Evolutionary conservation across 106 monocot genomes (phyloP).

Genomic region (Dioscorea alata): DNA sequence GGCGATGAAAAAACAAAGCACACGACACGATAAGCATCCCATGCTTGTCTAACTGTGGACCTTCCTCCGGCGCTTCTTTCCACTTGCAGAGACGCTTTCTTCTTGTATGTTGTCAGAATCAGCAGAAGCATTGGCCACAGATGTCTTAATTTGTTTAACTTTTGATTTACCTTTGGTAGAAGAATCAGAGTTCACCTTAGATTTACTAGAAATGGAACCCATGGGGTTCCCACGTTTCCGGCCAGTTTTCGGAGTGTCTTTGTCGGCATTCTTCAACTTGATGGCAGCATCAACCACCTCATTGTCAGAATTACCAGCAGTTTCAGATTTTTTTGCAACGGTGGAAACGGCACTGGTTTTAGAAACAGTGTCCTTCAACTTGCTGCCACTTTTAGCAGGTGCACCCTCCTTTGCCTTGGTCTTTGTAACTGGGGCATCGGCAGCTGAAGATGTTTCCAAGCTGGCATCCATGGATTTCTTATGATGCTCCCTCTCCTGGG

Average conservation of each 20-base stretch:
- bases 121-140: background rate
- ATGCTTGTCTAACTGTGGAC: background rate
- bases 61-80: constrained; percentile 28
- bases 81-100: background rate
- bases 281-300: background rate
- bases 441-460: too few relatives aligned
- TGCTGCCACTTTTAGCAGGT: too few relatives aligned
- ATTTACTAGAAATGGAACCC: background rate
- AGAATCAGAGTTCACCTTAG: constrained; percentile 2
- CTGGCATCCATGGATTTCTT: constrained; percentile 6
- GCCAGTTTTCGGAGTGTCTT: background rate
- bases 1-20: background rate
- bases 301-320: background rate
- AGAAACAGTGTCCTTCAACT: background rate
- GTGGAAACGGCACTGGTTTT: background rate
- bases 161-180: constrained; percentile 11
- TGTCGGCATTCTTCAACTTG: background rate
- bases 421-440: background rate
- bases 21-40: background rate
- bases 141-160: background rate
- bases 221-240: background rate
- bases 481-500: background rate
- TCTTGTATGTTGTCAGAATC: background rate
- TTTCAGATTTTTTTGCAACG: background rate
- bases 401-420: background rate